Conservation (phyloP, 192 early-diverging fungal species). For the Paraglomus brasilianum region DNA sequence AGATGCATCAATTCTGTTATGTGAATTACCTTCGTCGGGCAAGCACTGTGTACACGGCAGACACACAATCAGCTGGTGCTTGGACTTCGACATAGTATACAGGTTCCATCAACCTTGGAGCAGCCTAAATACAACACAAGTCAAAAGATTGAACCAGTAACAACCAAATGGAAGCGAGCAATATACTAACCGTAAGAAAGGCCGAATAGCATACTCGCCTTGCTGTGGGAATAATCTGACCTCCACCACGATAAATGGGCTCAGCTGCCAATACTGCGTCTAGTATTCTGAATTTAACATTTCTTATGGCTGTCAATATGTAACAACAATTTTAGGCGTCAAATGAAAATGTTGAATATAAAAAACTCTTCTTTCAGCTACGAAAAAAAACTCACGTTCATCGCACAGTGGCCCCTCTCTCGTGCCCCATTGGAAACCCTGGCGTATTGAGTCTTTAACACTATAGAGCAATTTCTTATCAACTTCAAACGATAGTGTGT, state of each 20-base stretch:
- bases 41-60: conserved; percentile 92
- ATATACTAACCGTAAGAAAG: conserved; percentile 75
- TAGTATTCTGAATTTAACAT: conserved; percentile 93
- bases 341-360: background rate
- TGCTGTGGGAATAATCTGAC: conserved; percentile 95
- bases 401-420: conserved; percentile 96
- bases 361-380: background rate
- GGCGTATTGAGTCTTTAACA: conserved; percentile 82
- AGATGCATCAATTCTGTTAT: background rate
- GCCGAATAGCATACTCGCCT: conserved; percentile 96
- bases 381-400: conserved; percentile 68
- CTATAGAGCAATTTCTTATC: conserved; percentile 79
- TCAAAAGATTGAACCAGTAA: background rate
- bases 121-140: conserved; percentile 54
- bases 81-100: conserved; percentile 96
- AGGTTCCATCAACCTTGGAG: conserved; percentile 97
- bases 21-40: conserved; percentile 66
- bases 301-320: conserved; percentile 75
- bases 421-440: conserved; percentile 98
- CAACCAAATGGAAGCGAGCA: background rate
- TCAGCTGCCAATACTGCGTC: conserved; percentile 81
- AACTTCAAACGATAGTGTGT: conserved; percentile 91
- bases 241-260: conserved; percentile 89
- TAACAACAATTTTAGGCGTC: background rate
- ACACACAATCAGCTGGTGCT: conserved; percentile 93